Base-by-base conservation (phyloP, 2,329 filamentous ascomycete species). In the Botrytis galanthina region DNA sequence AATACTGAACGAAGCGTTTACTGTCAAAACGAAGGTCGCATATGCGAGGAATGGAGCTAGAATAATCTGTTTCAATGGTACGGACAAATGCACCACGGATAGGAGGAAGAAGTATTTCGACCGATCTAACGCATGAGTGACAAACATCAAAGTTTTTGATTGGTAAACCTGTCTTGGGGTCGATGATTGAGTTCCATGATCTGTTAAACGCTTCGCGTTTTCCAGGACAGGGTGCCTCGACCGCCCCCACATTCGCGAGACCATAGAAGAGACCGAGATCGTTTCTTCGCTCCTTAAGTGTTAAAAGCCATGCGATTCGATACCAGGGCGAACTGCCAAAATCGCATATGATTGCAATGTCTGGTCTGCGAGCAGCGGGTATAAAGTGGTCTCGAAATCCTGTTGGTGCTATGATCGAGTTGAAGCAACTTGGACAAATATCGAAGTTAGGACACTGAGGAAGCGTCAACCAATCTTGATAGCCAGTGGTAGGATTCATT, bases 381-480 rank as follows among this genome's bases (percentile, higher is more conserved):
- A 90, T 84, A 78, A 97, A 94, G 48, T 89, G 85, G 26, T 88
- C 85, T 3, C 89, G 86, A 80, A 93, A 97, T 32, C 88, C 85
- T 0, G 93, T 92, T 37, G 88, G 85, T 22, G 86, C 86, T 77
- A 95, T 94, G 14, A 94, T 88, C 9, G 87, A 86, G 4, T 87
- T 85, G 81, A 93, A 94, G 83, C 95, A 98, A 20, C 88, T 89
- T 0, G 93, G 93, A 78, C 95, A 98, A 63, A 98, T 91, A 75
- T 93, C 89, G 77, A 98, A 92, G 74, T 88, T 88, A 20, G 90
- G 87, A 75, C 90, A 88, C 22, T 89, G 88, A 6, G 89, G 89
- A 7, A 98, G 85, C 0, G 91, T 95, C 75, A 94, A 90, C 93
- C 95, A 98, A 79, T 96, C 93, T 75, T 91, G 85, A 75, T 90